Conservation (phyloP, 495 filamentous ascomycete genomes). For the Lasiosphaeria ovina region DNA sequence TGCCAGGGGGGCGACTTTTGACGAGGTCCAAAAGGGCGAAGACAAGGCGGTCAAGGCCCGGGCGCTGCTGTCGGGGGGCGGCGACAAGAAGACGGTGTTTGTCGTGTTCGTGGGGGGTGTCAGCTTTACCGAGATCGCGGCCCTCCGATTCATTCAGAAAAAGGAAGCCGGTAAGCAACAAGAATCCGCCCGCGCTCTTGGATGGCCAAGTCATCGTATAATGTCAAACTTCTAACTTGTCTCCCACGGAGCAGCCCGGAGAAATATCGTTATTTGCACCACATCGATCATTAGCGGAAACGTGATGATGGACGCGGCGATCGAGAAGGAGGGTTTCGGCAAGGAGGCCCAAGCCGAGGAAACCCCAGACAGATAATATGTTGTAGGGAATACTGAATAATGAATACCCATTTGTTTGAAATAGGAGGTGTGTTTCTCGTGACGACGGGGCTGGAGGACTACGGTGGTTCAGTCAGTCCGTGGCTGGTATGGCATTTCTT, state of each 20-base stretch:
- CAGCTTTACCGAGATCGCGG: constrained; percentile 93
- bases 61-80: constrained; percentile 71
- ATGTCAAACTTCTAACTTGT: constrained; percentile 8
- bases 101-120: constrained; percentile 95
- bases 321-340: constrained; percentile 69
- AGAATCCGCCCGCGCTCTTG: not conserved
- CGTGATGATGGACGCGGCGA: constrained; percentile 82
- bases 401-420: constrained; percentile 5
- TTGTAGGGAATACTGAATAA: not conserved
- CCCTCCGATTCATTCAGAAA: constrained; percentile 83
- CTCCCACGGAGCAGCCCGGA: constrained; percentile 43
- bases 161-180: constrained; percentile 68
- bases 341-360: constrained; percentile 26
- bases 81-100: constrained; percentile 77
- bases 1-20: constrained; percentile 82
- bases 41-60: constrained; percentile 90
- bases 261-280: constrained; percentile 87
- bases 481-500: too few relatives aligned
- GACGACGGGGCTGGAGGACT: too few relatives aligned
- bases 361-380: not conserved
- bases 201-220: not conserved
- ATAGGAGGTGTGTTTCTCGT: too few relatives aligned
- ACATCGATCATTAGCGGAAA: constrained; percentile 89
- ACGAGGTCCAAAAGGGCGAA: constrained; percentile 88
- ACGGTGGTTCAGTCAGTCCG: too few relatives aligned